These are phyloP conservation scores for Atractiella rhizophila DNA, from an alignment of 768 basidiomycete genomes.

Conservation along the genomic window DNA sequence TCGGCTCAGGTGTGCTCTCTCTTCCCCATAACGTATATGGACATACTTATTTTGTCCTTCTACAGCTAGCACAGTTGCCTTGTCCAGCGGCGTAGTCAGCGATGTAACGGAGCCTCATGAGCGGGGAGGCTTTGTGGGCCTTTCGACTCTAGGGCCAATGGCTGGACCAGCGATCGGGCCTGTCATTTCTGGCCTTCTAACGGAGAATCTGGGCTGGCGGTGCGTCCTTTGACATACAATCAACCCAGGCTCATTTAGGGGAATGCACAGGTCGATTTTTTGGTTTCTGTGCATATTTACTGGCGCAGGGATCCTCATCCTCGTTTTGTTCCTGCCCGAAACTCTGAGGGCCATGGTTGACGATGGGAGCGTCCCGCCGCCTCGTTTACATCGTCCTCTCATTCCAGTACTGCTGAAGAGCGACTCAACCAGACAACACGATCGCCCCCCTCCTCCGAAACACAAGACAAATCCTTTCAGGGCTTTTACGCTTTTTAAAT, in stretches of 20 bases:
- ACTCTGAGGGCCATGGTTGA: not conserved
- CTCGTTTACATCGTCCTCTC: not conserved
- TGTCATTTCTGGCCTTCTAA: conserved; percentile 1
- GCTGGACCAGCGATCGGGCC: conserved; percentile 5
- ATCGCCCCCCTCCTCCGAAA: too few species aligned
- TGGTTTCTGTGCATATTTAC: conserved; percentile 8
- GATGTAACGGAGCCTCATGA: conserved; percentile 7
- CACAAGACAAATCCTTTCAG: too few species aligned
- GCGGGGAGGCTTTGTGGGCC: conserved; percentile 7
- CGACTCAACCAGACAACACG: not conserved
- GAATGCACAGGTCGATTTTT: conserved; percentile 11
- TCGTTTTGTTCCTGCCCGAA: conserved; percentile 10
- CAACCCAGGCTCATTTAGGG: too few species aligned
- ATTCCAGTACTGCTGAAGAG: not conserved
- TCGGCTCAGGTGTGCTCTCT: too few species aligned
- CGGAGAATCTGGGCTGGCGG: conserved; percentile 4
- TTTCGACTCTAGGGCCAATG: conserved; percentile 3
- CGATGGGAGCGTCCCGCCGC: not conserved
- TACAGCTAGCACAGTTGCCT: conserved; percentile 7
- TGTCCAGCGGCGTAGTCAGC: conserved; percentile 8
- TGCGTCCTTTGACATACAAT: too few species aligned
- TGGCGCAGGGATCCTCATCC: conserved; percentile 5
- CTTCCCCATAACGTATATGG: too few species aligned
- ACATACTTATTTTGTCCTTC: not conserved
- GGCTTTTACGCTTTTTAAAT: too few species aligned